Conservation (phyloP, 208 protist species). For the Crithidia mellificae region DNA sequence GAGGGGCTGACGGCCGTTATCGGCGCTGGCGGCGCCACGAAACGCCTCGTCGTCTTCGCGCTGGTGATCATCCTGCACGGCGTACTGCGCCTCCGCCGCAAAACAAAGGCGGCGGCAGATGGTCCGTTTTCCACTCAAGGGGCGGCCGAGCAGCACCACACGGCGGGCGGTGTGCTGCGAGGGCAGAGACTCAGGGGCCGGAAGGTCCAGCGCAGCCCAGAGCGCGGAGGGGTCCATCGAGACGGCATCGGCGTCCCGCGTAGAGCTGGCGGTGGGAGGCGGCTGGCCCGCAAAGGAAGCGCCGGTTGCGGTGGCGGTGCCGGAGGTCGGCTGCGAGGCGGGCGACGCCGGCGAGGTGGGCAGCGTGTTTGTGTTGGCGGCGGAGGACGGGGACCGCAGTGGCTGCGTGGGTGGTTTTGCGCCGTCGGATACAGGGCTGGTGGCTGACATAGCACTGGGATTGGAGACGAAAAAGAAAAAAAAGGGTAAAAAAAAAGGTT, state of each 20-base stretch:
- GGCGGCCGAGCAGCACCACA: slow-evolving; percentile 72
- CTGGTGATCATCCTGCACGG: background rate
- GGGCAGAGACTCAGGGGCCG: slow-evolving; percentile 37
- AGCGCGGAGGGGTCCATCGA: slow-evolving; percentile 28
- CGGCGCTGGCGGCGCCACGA: background rate
- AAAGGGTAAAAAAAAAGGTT: too few relatives aligned
- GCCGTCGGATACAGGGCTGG: too few relatives aligned
- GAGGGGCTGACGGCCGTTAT: slow-evolving; percentile 30
- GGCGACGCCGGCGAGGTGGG: too few relatives aligned
- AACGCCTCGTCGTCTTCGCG: slow-evolving; percentile 3
- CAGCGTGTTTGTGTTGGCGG: too few relatives aligned
- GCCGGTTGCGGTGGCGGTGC: background rate
- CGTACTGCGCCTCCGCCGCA: slow-evolving; percentile 59
- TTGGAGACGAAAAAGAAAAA: too few relatives aligned
- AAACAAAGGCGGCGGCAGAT: slow-evolving; percentile 61
- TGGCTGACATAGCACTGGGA: too few relatives aligned
- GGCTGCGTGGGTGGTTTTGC: too few relatives aligned
- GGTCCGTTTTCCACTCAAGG: slow-evolving; percentile 76
- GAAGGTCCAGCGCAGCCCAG: slow-evolving; percentile 63
- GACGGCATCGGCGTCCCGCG: slow-evolving; percentile 16
- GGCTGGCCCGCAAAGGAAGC: background rate
- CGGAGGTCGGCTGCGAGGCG: too few relatives aligned
- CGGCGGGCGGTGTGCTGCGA: slow-evolving; percentile 47
- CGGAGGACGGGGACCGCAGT: too few relatives aligned
- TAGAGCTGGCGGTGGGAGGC: background rate